Conservation (phyloP, 345 rosid genomes). For the Draba incana region DNA sequence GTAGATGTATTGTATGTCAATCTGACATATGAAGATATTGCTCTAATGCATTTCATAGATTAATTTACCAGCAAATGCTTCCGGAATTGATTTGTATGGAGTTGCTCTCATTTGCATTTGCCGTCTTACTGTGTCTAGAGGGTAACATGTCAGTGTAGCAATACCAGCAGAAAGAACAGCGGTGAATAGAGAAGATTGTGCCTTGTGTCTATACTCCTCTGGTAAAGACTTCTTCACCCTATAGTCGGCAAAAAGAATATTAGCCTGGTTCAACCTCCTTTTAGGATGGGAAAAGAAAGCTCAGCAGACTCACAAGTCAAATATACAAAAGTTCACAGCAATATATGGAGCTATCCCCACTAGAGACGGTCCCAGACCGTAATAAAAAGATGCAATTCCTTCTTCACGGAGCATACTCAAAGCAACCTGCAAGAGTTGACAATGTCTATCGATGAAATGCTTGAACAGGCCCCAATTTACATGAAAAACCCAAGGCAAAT, state of each 20-base stretch:
- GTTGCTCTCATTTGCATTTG: slow-evolving; percentile 98
- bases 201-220: slow-evolving; percentile 69
- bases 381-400: slow-evolving; percentile 84
- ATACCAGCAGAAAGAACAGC: slow-evolving; percentile 82
- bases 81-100: slow-evolving; percentile 84
- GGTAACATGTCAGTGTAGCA: slow-evolving; percentile 94
- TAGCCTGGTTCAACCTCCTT: background rate
- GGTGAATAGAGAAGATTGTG: slow-evolving; percentile 78
- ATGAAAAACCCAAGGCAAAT: background rate
- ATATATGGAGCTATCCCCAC: slow-evolving; percentile 94
- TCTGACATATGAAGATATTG: background rate
- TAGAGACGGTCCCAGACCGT: slow-evolving; percentile 95
- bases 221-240: slow-evolving; percentile 95
- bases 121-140: slow-evolving; percentile 92
- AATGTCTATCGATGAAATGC: slow-evolving; percentile 16
- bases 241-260: slow-evolving; percentile 26
- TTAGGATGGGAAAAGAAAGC: background rate
- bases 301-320: slow-evolving; percentile 77
- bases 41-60: background rate
- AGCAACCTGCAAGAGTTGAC: slow-evolving; percentile 61
- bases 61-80: slow-evolving; percentile 73
- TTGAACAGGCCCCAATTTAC: background rate
- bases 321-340: slow-evolving; percentile 92
- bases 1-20: background rate
- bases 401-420: slow-evolving; percentile 91